These are phyloP conservation scores for Articulospora tetracladia DNA, from an alignment of 495 filamentous ascomycete species.

Conservation along the genomic window DNA sequence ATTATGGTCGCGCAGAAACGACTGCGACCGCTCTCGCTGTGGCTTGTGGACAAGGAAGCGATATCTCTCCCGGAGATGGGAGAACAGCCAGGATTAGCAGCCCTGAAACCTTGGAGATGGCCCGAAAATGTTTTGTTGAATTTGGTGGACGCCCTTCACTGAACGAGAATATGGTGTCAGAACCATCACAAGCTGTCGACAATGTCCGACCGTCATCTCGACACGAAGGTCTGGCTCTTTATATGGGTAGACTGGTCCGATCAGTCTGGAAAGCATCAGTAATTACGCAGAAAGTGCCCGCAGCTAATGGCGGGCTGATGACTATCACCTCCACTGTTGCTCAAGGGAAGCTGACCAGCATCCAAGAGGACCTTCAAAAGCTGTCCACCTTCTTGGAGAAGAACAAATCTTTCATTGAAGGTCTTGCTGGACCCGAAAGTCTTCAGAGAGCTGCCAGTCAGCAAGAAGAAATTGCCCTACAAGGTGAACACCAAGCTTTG, in stretches of 20 bases:
- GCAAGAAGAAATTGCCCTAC: constrained; percentile 84
- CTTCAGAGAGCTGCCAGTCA: constrained; percentile 65
- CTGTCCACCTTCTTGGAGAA: constrained; percentile 75
- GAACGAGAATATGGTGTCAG: constrained; percentile 66
- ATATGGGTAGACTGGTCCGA: constrained; percentile 78
- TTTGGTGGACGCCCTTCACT: constrained; percentile 78
- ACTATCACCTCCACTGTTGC: constrained; percentile 58
- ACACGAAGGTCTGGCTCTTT: constrained; percentile 82
- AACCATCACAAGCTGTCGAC: constrained; percentile 60
- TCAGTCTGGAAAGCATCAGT: constrained; percentile 74
- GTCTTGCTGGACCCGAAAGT: constrained; percentile 80
- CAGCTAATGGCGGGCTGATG: constrained; percentile 50
- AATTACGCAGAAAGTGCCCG: constrained; percentile 31
- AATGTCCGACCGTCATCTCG: constrained; percentile 82
- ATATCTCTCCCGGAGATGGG: constrained; percentile 62
- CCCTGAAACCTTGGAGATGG: constrained; percentile 73
- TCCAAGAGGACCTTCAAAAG: constrained; percentile 77
- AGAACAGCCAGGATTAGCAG: constrained; percentile 71
- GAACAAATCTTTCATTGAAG: constrained; percentile 89
- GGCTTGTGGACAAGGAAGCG: constrained; percentile 87
- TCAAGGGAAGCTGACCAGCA: constrained; percentile 59
- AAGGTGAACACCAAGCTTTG: constrained; percentile 90
- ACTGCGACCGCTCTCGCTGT: constrained; percentile 90
- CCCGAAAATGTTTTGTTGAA: constrained; percentile 83
- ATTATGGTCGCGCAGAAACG: constrained; percentile 82